A percentile compares a stretch with the other conserved stretches of the same genome.
phyloP scores from a whole-genome alignment of 108 stramenopile genomes.

The Nitzschia sp. region DNA sequence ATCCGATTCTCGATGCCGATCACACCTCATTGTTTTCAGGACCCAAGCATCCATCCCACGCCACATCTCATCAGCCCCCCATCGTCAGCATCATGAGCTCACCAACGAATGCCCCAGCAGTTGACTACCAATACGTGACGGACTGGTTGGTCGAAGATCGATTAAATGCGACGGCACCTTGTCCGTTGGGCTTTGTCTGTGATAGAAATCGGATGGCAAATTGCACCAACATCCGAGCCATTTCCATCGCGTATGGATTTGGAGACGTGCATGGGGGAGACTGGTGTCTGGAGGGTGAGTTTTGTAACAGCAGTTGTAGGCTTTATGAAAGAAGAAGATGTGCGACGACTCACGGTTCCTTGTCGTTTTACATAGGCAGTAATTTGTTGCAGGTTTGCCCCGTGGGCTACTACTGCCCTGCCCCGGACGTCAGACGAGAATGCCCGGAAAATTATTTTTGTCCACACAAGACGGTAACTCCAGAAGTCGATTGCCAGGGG shows the following conservation, averaged over 20 bases:
- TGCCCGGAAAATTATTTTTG: constrained; percentile 35
- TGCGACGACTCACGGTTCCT: no score
- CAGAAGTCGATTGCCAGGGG: constrained; percentile 6
- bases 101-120: no score
- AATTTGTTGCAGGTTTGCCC: constrained; percentile 37
- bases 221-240: constrained; percentile 3
- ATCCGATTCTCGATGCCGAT: no score
- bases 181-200: constrained; percentile 18
- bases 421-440: constrained; percentile 16
- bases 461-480: constrained; percentile 29
- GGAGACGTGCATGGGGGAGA: constrained; percentile 13
- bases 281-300: constrained; percentile 6
- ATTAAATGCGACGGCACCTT: neutral
- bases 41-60: no score
- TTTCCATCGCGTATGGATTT: neutral
- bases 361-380: no score
- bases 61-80: no score
- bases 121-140: neutral
- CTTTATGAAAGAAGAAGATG: no score
- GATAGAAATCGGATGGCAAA: neutral
- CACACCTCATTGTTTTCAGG: no score
- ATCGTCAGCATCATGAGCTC: no score
- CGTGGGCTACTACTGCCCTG: constrained; percentile 43
- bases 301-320: no score
- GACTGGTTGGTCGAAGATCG: neutral